Evolutionary conservation across 371 early-diverging fungal genomes (phyloP).

Genomic region (Mucor racemosus): DNA sequence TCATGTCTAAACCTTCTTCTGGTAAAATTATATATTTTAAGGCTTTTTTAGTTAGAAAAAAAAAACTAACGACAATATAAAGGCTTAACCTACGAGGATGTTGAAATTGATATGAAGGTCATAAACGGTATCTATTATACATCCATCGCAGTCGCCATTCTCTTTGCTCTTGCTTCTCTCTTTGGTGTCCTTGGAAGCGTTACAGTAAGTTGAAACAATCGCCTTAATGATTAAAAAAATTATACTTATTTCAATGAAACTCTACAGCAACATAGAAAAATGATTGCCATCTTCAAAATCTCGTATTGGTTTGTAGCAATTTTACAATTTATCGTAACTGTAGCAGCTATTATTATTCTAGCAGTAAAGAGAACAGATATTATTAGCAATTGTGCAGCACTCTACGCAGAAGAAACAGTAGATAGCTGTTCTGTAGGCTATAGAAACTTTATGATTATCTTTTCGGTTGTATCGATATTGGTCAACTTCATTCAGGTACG

Average conservation of each 20-base stretch:
- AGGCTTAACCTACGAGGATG: neutral
- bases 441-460: slow-evolving; percentile 22
- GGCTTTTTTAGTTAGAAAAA: neutral
- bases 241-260: slow-evolving; percentile 1
- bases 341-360: slow-evolving; percentile 25
- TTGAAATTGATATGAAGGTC: neutral
- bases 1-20: slow-evolving; percentile 9
- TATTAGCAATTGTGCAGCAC: slow-evolving; percentile 13
- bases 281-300: slow-evolving; percentile 31
- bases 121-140: slow-evolving; percentile 24
- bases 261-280: slow-evolving; percentile 34
- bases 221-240: too few relatives aligned
- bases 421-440: slow-evolving; percentile 22
- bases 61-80: neutral
- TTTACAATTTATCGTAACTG: slow-evolving; percentile 16
- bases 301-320: slow-evolving; percentile 30
- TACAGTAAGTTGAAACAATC: slow-evolving; percentile 21
- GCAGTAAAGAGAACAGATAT: slow-evolving; percentile 14
- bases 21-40: neutral
- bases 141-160: slow-evolving; percentile 23
- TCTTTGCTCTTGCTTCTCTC: slow-evolving; percentile 31
- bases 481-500: slow-evolving; percentile 33
- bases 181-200: slow-evolving; percentile 37
- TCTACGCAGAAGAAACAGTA: slow-evolving; percentile 4
- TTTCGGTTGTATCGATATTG: slow-evolving; percentile 3